Evolutionary conservation across 768 basidiomycete species (phyloP), one percentile per base, ranked within the genome.

Genomic region (Rubroboletus pulcherrimus): DNA sequence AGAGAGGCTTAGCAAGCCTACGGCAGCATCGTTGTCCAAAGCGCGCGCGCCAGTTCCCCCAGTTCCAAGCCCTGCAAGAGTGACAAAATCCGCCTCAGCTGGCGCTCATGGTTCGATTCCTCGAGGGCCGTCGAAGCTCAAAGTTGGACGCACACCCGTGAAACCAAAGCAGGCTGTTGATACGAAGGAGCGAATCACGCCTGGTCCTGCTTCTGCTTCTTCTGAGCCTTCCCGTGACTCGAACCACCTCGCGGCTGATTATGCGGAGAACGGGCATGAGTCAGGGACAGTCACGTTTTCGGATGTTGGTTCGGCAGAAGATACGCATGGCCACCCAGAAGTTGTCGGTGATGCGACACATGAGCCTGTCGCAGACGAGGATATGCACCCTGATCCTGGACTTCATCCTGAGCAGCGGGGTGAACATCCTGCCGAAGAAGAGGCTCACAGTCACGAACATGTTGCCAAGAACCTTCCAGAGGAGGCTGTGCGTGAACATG

Each of bases 1-100:
- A 11, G 86, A 88, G 55, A 79, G 90, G 49, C 74, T 91, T 41
- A 89, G 82, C 70, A 89, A 89, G 69, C 90, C 89, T n/a, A 91
- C 90, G 1, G 88, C 89, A 10, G 86, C 89, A 29, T 89, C 87
- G 2, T 66, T 87, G 55, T 83, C 83, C 24, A 86, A 82, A 66
- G 81, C 81, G 21, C 79, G 84, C 17, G 58, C 75, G n/a, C 58
- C 69, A 4, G 63, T 45, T 8, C 47, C 63, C 26, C 14, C 58
- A 33, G 48, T 29, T 39, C 44, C 57, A 12, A 65, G 61, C 26
- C 63, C 69, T 34, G 53, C 64, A 5, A 62, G 57, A 41, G 57
- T 77, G 11, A 55, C 68, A 10, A 66, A 74, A 44, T 62, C 73
- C 21, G 58, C 68, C 44, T 53, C 69, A 51, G 21, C 61, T 33